phyloP scores from a whole-genome alignment of 2,329 filamentous ascomycete species.

The Pezicula neosporulosa region DNA sequence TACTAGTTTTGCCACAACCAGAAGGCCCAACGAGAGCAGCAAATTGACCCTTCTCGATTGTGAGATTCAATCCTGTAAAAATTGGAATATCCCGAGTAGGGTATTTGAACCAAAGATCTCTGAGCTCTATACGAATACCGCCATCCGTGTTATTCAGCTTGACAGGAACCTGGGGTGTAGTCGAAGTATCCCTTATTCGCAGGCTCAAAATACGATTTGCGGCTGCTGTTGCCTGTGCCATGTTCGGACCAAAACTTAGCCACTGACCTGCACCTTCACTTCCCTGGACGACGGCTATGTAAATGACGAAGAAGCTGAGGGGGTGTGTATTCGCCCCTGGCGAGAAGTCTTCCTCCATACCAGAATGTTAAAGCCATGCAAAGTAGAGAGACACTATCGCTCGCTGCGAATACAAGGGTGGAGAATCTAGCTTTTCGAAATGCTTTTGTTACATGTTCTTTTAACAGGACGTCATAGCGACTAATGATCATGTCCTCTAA shows the following conservation, averaged over 20 bases:
- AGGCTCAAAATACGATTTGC: slow-evolving; percentile 54
- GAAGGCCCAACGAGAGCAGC: slow-evolving; percentile 66
- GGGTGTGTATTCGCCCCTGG: slow-evolving; percentile 34
- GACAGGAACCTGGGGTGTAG: too few species aligned
- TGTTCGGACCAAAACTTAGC: slow-evolving; percentile 49
- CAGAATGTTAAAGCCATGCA: slow-evolving; percentile 58
- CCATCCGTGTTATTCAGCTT: slow-evolving; percentile 19
- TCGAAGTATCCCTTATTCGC: slow-evolving; percentile 7
- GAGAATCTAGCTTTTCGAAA: slow-evolving; percentile 44
- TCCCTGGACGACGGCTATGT: slow-evolving; percentile 47
- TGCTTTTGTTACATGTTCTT: slow-evolving; percentile 43
- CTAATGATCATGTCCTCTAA: slow-evolving; percentile 55
- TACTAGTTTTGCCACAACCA: slow-evolving; percentile 69
- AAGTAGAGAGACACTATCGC: slow-evolving; percentile 51
- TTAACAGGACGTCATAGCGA: slow-evolving; percentile 44
- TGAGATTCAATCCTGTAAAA: slow-evolving; percentile 59
- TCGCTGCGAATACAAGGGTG: slow-evolving; percentile 48
- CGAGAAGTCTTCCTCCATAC: slow-evolving; percentile 43
- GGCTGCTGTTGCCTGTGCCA: slow-evolving; percentile 54
- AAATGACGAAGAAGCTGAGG: slow-evolving; percentile 50
- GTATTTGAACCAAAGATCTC: slow-evolving; percentile 57
- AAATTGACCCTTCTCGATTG: slow-evolving; percentile 65
- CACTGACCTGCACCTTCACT: slow-evolving; percentile 50
- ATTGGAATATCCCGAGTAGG: slow-evolving; percentile 54
- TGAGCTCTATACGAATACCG: slow-evolving; percentile 54